A percentile compares a stretch with the other conserved stretches of the same genome.
Evolutionary conservation across 2,329 filamentous ascomycete species (phyloP).

Genomic region (Sporothrix pallida): DNA sequence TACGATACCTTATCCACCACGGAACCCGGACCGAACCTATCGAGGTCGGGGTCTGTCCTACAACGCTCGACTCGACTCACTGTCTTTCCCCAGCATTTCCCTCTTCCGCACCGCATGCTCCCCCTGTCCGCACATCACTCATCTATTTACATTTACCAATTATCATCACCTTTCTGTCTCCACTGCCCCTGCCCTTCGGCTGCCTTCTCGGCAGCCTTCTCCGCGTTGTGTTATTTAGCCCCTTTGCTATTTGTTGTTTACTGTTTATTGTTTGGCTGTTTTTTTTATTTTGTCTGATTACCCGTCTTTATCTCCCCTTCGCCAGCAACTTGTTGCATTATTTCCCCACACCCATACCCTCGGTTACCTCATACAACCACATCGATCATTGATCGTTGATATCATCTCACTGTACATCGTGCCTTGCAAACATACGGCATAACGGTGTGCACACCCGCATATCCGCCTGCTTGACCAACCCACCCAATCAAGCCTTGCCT

Average conservation of each 20-base stretch:
- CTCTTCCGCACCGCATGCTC: no score
- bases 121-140: background rate
- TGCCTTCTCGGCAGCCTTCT: no score
- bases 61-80: no score
- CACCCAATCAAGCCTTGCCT: background rate
- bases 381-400: background rate
- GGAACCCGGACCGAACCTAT: conserved; percentile 13
- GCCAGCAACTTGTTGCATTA: background rate
- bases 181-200: background rate
- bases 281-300: background rate
- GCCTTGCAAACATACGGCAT: background rate
- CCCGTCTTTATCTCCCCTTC: background rate
- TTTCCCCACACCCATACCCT: background rate
- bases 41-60: background rate
- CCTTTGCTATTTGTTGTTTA: background rate
- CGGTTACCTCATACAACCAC: background rate
- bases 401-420: background rate
- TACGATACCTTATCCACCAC: background rate
- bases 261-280: background rate
- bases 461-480: background rate
- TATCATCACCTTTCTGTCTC: background rate
- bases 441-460: background rate
- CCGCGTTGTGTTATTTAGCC: no score
- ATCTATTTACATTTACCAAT: background rate
- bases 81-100: background rate